Evolutionary conservation across 345 rosid genomes (phyloP).

Genomic region (rapeseed (Brassica napus)): DNA sequence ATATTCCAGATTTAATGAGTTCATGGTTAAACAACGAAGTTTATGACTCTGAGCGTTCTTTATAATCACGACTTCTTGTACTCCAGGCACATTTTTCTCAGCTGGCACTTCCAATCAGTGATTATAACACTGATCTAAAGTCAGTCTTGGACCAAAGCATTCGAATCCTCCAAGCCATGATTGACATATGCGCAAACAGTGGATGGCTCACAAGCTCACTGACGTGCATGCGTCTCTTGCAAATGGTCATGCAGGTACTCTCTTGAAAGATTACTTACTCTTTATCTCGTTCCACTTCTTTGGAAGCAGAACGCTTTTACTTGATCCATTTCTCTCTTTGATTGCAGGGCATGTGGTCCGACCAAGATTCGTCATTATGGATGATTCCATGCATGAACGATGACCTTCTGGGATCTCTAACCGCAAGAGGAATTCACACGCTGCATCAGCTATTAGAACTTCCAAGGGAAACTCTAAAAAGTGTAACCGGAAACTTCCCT

Average conservation of each 20-base stretch:
- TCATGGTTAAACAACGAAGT: not conserved
- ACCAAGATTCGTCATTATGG: constrained; percentile 70
- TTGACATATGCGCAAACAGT: constrained; percentile 95
- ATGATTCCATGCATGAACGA: constrained; percentile 89
- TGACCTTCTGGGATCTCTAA: constrained; percentile 54
- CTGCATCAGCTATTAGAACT: constrained; percentile 73
- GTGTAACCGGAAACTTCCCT: constrained; percentile 55
- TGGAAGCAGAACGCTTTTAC: constrained; percentile 2
- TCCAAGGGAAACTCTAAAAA: constrained; percentile 59
- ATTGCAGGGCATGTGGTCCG: constrained; percentile 86
- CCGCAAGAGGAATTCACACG: constrained; percentile 55
- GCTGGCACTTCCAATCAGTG: constrained; percentile 86
- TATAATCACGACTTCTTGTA: constrained; percentile 18
- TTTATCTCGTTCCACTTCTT: not conserved
- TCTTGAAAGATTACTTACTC: constrained; percentile 16
- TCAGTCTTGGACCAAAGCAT: constrained; percentile 97
- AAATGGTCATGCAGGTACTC: constrained; percentile 97
- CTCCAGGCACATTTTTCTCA: constrained; percentile 89
- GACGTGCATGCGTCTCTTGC: constrained; percentile 93
- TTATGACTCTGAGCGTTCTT: constrained; percentile 8
- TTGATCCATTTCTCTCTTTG: not conserved
- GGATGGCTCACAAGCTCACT: constrained; percentile 97
- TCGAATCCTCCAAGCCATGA: constrained; percentile 97
- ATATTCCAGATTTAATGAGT: not conserved
- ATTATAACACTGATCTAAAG: constrained; percentile 89